phyloP scores from a whole-genome alignment of 2,329 filamentous ascomycete genomes.

The Pestalotiopsis sp. region DNA sequence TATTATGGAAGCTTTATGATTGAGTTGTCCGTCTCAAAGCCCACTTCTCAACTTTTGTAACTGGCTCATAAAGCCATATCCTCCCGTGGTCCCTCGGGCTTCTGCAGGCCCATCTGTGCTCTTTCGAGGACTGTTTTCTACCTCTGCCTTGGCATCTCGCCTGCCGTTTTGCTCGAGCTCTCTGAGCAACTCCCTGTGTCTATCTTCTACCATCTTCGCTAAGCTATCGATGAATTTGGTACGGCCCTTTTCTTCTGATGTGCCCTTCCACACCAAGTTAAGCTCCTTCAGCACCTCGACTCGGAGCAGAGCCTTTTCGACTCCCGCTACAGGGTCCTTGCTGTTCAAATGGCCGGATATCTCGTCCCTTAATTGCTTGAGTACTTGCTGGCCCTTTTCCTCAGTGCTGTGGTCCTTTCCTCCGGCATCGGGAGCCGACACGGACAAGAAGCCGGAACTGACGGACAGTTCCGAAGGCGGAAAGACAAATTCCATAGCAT shows the following conservation, averaged over 20 bases:
- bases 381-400: conserved; percentile 84
- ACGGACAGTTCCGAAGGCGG: conserved; percentile 86
- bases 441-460: conserved; percentile 83
- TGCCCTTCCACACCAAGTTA: conserved; percentile 89
- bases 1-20: not conserved
- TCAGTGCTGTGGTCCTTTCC: conserved; percentile 69
- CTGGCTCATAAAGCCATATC: conserved; percentile 65
- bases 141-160: conserved; percentile 37
- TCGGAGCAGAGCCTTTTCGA: conserved; percentile 73
- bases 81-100: conserved; percentile 44
- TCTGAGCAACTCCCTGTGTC: conserved; percentile 54
- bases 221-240: conserved; percentile 80
- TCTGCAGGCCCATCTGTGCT: conserved; percentile 37
- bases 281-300: conserved; percentile 80
- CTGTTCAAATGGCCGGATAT: conserved; percentile 63
- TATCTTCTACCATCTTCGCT: conserved; percentile 81
- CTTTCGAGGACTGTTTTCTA: conserved; percentile 35
- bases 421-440: conserved; percentile 80
- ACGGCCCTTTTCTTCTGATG: conserved; percentile 88
- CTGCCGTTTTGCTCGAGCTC: conserved; percentile 50
- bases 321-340: conserved; percentile 64
- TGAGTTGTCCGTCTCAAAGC: conserved; percentile 35
- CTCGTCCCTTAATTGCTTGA: conserved; percentile 71
- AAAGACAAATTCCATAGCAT: conserved; percentile 94
- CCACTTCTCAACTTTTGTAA: conserved; percentile 62